Base-by-base conservation (phyloP, 1,284 basidiomycete genomes). In the Malassezia caprae region DNA sequence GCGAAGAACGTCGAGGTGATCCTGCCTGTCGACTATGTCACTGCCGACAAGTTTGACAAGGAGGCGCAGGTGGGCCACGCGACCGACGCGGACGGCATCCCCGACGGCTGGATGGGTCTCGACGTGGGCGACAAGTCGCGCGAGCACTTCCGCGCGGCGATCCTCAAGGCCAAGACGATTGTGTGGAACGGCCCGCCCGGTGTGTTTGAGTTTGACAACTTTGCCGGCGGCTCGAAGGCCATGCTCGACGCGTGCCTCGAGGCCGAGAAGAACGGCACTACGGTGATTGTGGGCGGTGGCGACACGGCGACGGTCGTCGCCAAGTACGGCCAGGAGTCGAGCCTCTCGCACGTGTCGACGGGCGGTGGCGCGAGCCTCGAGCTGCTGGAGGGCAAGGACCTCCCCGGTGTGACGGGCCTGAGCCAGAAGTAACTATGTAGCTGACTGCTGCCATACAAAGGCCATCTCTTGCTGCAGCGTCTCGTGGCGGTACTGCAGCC, bases 111-210 rank as follows among this genome's bases (percentile, higher is more conserved):
- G 88, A 85, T 91, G 85, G 94, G 93, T 71, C 85, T 98, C 50
- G 93, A 78, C 55, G 72, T 71, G 40, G 71, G 72, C 39, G 64
- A 67, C 51, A 81, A 93, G 79, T 89, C 85, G 63, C 83, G 83
- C 51, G 80, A 88, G 71, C 78, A 88, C 59, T 98, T 87, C 80
- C 80, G 79, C 48, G 73, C 84, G 67, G 84, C 90, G 23, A 90
- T 96, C 58, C 76, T 85, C 53, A 84, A 87, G 72, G 81, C 90
- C 61, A 96, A 91, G 82, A 98, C 94, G 44, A 91, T 98, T 76
- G 84, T 98, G 58, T 98, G 93, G 91, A 98, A 98, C 76, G 93
- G 72, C 24, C 91, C 93, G 37, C 87, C 93, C 42, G 93, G 93
- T 70, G 93, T 98, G 30, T 98, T 98, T 76, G 93, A 98, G 78